Base-by-base conservation (phyloP, 1,284 basidiomycete genomes). In the Cutaneotrichosporon arboriforme region DNA sequence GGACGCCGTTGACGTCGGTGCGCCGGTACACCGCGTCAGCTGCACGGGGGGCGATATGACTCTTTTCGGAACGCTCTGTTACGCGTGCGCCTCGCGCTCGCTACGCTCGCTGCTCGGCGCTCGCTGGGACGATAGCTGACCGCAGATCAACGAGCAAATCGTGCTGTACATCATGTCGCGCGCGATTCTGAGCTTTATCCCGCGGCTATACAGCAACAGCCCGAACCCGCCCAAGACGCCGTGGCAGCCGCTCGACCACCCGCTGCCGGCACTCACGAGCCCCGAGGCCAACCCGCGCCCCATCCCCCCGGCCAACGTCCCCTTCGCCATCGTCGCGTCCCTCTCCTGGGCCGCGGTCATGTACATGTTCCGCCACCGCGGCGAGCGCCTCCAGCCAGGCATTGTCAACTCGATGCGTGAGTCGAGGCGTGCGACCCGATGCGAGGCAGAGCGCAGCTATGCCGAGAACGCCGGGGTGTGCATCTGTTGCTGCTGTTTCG, bases 341-440 rank as follows among this genome's bases (percentile, higher is more conserved):
- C 62, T 97, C 31, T 83, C 86, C 35, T 98, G 94, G 94, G 94
- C 90, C 36, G 80, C 85, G n/a, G 91, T 96, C 44, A 97, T 98
- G 94, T 98, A 88, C 83, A 78, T 96, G 58, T 97, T 94, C 81
- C 80, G 85, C 65, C 81, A 94, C 72, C 79, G 84, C 31, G 83
- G 89, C 42, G 85, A 97, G 76, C 86, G 84, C 13, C 83, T 98
- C 55, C 91, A 98, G 70, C 87, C 89, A 4, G 93, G 94, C 48
- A 89, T 97, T 87, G 75, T 78, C 44, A 78, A 76, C 60, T 75
- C 70, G 47, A 81, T 81, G 72, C 59, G 69, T 74, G 58, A 69
- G 71, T 72, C 42, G 37, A 4, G 12, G n/a, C 34, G 12, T 18
- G 4, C 5, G 13, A 26, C n/a, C 18, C 17, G 21, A 31, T 13